phyloP scores from a whole-genome alignment of 768 basidiomycete genomes.

The Lenzites betulinus region DNA sequence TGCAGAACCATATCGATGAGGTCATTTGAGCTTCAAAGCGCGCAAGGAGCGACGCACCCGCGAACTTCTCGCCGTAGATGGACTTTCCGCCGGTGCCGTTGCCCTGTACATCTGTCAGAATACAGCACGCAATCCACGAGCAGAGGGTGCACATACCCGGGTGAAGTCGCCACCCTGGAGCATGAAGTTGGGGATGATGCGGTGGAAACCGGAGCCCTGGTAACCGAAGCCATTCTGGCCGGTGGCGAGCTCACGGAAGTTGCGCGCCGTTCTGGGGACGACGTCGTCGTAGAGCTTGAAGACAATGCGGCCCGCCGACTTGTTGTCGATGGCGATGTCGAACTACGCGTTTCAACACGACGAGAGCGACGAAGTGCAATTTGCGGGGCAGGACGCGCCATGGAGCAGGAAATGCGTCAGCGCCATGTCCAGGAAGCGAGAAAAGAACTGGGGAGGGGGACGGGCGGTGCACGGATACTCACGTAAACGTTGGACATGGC shows the following conservation, averaged over 20 bases:
- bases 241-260: slow-evolving; percentile 90
- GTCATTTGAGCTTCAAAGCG: slow-evolving; percentile 38
- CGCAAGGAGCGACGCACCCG: slow-evolving; percentile 31
- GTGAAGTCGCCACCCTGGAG: slow-evolving; percentile 90
- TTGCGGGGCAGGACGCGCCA: not conserved
- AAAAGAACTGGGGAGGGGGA: not conserved
- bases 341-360: slow-evolving; percentile 46
- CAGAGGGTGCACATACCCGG: slow-evolving; percentile 17
- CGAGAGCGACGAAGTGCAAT: not conserved
- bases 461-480: slow-evolving; percentile 21
- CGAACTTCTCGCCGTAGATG: slow-evolving; percentile 52
- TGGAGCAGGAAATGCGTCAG: not conserved
- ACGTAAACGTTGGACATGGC: slow-evolving; percentile 44
- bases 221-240: slow-evolving; percentile 78
- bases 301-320: slow-evolving; percentile 56
- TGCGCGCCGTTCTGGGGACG: slow-evolving; percentile 71
- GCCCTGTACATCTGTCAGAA: slow-evolving; percentile 10
- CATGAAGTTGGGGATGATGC: slow-evolving; percentile 83
- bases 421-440: not conserved
- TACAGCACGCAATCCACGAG: not conserved
- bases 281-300: slow-evolving; percentile 87
- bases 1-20: not conserved
- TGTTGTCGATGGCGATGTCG: slow-evolving; percentile 54
- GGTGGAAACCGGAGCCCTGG: slow-evolving; percentile 71
- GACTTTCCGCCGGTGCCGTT: slow-evolving; percentile 61